These are phyloP conservation scores for Cyphellophora attinorum DNA, from an alignment of 2,329 filamentous ascomycete species.

Conservation along the genomic window DNA sequence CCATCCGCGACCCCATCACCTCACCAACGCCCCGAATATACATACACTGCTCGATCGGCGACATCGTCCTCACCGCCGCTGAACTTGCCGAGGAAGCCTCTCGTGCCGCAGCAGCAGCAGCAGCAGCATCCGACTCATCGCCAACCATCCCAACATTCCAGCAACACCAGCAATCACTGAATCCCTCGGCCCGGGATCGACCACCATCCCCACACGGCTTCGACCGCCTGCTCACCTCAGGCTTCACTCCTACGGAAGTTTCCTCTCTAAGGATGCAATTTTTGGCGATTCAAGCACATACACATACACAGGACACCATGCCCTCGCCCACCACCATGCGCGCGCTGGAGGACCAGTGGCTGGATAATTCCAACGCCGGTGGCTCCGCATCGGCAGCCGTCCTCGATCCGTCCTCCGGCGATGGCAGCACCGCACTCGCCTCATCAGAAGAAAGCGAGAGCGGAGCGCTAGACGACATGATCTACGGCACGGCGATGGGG, in stretches of 20 bases:
- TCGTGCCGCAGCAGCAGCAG: slow-evolving; percentile 10
- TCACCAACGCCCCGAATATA: slow-evolving; percentile 54
- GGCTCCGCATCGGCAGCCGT: slow-evolving; percentile 27
- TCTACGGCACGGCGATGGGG: slow-evolving; percentile 80
- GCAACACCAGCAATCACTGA: slow-evolving; percentile 4
- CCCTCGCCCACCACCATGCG: slow-evolving; percentile 67
- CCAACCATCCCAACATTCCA: neutral
- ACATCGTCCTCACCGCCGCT: slow-evolving; percentile 54
- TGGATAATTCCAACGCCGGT: slow-evolving; percentile 50
- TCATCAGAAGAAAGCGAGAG: slow-evolving; percentile 32
- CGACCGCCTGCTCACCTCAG: slow-evolving; percentile 70
- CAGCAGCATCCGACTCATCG: neutral
- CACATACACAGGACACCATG: slow-evolving; percentile 82
- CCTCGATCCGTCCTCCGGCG: slow-evolving; percentile 26
- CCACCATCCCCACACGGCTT: slow-evolving; percentile 65
- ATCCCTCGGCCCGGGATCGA: neutral
- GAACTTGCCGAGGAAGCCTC: slow-evolving; percentile 62
- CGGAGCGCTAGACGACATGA: slow-evolving; percentile 69
- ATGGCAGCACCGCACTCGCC: slow-evolving; percentile 19
- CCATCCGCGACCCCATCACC: slow-evolving; percentile 40
- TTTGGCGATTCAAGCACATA: slow-evolving; percentile 68
- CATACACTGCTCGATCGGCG: slow-evolving; percentile 86
- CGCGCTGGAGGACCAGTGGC: slow-evolving; percentile 79
- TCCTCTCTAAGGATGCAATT: slow-evolving; percentile 81
- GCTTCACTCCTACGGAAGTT: slow-evolving; percentile 76